Percentiles rank a stretch among this genome's conserved stretches.
phyloP scores from a whole-genome alignment of 371 early-diverging fungal genomes.

The Dichotomocladium elegans region DNA sequence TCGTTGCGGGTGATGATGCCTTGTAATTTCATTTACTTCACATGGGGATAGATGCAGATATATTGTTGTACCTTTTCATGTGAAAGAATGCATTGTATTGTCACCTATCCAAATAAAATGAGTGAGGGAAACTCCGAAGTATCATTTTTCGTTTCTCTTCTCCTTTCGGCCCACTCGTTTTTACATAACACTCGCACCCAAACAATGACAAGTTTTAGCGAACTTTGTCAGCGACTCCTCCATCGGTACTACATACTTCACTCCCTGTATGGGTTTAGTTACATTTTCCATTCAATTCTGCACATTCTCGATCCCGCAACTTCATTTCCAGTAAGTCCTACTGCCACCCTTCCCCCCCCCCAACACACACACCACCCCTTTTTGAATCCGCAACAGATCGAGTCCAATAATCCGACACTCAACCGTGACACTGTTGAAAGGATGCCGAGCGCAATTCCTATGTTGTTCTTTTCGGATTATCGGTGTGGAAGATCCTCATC shows the following conservation, averaged over 20 bases:
- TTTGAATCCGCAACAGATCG: too few relatives aligned
- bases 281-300: slow-evolving; percentile 2
- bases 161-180: neutral
- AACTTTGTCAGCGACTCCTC: slow-evolving; percentile 42
- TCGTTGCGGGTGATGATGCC: too few relatives aligned
- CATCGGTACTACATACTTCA: slow-evolving; percentile 55
- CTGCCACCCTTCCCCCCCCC: too few relatives aligned
- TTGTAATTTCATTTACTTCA: too few relatives aligned
- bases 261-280: slow-evolving; percentile 25
- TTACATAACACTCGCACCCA: neutral
- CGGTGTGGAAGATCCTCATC: slow-evolving; percentile 36
- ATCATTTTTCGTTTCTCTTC: neutral
- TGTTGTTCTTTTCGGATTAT: slow-evolving; percentile 20
- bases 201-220: slow-evolving; percentile 30
- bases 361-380: too few relatives aligned
- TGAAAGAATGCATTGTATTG: neutral
- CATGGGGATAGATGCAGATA: too few relatives aligned
- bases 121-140: neutral
- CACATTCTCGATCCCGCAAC: neutral
- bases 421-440: slow-evolving; percentile 8
- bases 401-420: neutral
- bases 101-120: neutral
- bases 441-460: slow-evolving; percentile 29
- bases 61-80: too few relatives aligned
- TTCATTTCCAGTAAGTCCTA: neutral